Evolutionary conservation across 495 filamentous ascomycete genomes (phyloP).

Genomic region (Pyronema omphalodes): DNA sequence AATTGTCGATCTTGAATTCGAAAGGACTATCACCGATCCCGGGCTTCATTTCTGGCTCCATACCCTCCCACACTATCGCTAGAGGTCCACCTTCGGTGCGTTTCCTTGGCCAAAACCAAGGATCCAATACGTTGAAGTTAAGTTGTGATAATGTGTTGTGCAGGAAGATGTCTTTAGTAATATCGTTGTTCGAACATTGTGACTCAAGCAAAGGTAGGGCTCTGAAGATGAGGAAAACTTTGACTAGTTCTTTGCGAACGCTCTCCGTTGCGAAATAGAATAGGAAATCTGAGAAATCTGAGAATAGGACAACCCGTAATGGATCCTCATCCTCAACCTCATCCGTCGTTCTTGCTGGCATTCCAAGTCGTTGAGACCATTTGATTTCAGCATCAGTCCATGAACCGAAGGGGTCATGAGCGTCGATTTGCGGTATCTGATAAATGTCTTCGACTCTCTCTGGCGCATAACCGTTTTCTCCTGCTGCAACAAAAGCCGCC

Average conservation of each 20-base stretch:
- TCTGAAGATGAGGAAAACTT: constrained; percentile 53
- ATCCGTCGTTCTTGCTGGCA: constrained; percentile 49
- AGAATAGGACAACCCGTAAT: constrained; percentile 56
- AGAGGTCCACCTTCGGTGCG: neutral
- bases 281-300: constrained; percentile 50
- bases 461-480: constrained; percentile 24
- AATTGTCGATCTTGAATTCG: constrained; percentile 14
- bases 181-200: constrained; percentile 6
- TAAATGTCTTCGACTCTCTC: constrained; percentile 11
- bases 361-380: constrained; percentile 28
- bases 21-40: constrained; percentile 10
- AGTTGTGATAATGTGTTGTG: constrained; percentile 7
- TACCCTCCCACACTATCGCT: constrained; percentile 10
- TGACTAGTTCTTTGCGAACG: constrained; percentile 33
- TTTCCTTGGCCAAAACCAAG: constrained; percentile 22
- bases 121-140: neutral
- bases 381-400: constrained; percentile 48
- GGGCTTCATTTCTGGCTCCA: constrained; percentile 21
- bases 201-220: constrained; percentile 37
- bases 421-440: constrained; percentile 6
- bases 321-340: constrained; percentile 57
- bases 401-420: constrained; percentile 26
- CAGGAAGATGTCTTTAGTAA: constrained; percentile 25
- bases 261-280: constrained; percentile 31
- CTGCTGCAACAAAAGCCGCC: constrained; percentile 33